Evolutionary conservation across 2,329 filamentous ascomycete genomes (phyloP), one percentile per base, ranked within the genome.

Genomic region (Orbilia ellipsospora): DNA sequence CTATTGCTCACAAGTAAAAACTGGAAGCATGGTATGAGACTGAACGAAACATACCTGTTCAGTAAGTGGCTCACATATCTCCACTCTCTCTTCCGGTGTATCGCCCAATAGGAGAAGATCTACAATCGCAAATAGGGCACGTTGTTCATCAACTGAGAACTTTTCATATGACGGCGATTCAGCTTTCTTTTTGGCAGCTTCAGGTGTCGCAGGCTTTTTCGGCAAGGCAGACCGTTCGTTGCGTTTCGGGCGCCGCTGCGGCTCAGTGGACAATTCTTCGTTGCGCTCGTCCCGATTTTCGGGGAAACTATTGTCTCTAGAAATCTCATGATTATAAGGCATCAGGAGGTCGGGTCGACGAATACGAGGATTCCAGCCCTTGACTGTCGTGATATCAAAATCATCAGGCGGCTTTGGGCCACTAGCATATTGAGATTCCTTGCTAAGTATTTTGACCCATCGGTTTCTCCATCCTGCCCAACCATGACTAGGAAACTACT

Each of bases 391-490:
- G 16, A 75, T 57, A 26, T 75, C 72, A 63, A 75, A 75, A 7
- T 52, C 64, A 10, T 23, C 10, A n/a, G 60, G 36, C 5, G 60
- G 57, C 44, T 48, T 55, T 16, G 64, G 72, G 4, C 60, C 64
- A 12, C 59, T 16, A 5, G 48, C 40, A 51, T 63, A 63, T 36
- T n/a, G 60, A 16, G 44, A 36, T 1, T 75, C 42, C 42, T 69
- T 75, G 48, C 64, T 64, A 18, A 75, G 40, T n/a, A 15, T 54
- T 15, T 79, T 77, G 8, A 80, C 69, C 79, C 79, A 80, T 42
- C 78, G 74, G 13, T 77, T 73, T 40, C 79, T 77, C 79, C 79
- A 80, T 18, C 74, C 63, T 44, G 78, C 77, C 62, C 66, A 77
- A 23, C 66, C 74, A 40, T 79, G 78, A 1, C 67, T 31, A 13